Evolutionary conservation across 495 filamentous ascomycete species (phyloP), one percentile per base, ranked within the genome.

Genomic region (Penicillium manginii): DNA sequence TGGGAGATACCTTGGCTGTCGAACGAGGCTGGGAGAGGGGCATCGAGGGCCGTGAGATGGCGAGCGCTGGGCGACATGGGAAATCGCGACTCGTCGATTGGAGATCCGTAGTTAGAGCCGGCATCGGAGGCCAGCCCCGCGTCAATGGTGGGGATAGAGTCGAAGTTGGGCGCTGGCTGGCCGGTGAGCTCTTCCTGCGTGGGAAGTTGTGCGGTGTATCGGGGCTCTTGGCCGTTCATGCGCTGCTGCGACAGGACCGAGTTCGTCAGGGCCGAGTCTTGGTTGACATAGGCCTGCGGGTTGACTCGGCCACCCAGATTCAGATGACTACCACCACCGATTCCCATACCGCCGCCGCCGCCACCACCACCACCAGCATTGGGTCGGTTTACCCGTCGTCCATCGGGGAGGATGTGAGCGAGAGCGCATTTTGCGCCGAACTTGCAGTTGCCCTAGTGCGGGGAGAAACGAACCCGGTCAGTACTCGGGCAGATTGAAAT

Each of bases 361-460:
- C 49, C 56, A 10, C 35, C 49, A 17, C 54, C 46, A 39, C 71
- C 35, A 18, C 59, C 59, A 33, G 73, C 72, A 57, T 67, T 81
- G 29, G 82, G 81, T 48, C 84, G 74, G 74, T 97, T 96, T 61
- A 98, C 90, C 67, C 92, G 83, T 63, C 91, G 89, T 47, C 94
- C 94, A 73, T 98, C 91, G 31, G 94, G 91, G 40, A 97, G 85
- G 65, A 98, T 89, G 73, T 98, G 94, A 58, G 92, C 90, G 70
- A 97, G 88, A 63, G 96, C 94, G 78, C 94, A 98, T 74, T 98
- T 98, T 26, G 89, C 86, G 54, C 94, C 94, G 73, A 98, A 98
- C 73, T 98, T 98, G 87, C 94, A 98, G 76, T 97, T 97, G 55
- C 94, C 96, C 92, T 97, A 37, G 26, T 37, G 35, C 67, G 48